These are phyloP conservation scores for Candida tetrigidarum DNA, from an alignment of 1,139 yeast species.

Conservation along the genomic window DNA sequence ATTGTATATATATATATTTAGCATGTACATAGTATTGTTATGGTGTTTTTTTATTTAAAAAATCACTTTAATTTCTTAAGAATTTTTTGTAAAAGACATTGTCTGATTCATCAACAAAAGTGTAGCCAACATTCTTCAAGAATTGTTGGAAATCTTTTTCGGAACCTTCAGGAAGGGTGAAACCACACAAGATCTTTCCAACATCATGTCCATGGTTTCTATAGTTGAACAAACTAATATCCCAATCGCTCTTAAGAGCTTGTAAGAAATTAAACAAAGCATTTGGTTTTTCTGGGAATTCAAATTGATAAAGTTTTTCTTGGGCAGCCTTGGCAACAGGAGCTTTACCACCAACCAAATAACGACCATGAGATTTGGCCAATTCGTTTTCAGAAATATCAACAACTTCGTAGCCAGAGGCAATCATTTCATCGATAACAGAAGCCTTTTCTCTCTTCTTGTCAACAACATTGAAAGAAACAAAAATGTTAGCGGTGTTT, in stretches of 20 bases:
- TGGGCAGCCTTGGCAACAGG: slow-evolving; percentile 33
- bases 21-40: slow-evolving; percentile 7
- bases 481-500: slow-evolving; percentile 75
- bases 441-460: slow-evolving; percentile 57
- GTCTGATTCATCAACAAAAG: slow-evolving; percentile 79
- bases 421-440: slow-evolving; percentile 43
- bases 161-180: slow-evolving; percentile 79
- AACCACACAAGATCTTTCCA: slow-evolving; percentile 89
- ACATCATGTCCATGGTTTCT: slow-evolving; percentile 97
- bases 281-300: slow-evolving; percentile 97
- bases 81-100: slow-evolving; percentile 83
- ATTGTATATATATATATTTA: no score
- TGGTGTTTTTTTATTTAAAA: no score
- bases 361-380: slow-evolving; percentile 96
- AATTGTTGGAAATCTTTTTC: slow-evolving; percentile 65
- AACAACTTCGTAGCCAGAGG: slow-evolving; percentile 60
- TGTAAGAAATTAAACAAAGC: slow-evolving; percentile 82
- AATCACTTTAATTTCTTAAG: slow-evolving; percentile 39
- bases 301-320: slow-evolving; percentile 83
- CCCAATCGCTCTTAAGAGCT: slow-evolving; percentile 80
- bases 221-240: slow-evolving; percentile 91
- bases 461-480: slow-evolving; percentile 83
- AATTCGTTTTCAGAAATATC: slow-evolving; percentile 92
- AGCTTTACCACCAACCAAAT: slow-evolving; percentile 89
- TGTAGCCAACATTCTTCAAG: slow-evolving; percentile 74